Conservation (phyloP, 2,329 filamentous ascomycete genomes). For the Colletotrichum tropicicola region DNA sequence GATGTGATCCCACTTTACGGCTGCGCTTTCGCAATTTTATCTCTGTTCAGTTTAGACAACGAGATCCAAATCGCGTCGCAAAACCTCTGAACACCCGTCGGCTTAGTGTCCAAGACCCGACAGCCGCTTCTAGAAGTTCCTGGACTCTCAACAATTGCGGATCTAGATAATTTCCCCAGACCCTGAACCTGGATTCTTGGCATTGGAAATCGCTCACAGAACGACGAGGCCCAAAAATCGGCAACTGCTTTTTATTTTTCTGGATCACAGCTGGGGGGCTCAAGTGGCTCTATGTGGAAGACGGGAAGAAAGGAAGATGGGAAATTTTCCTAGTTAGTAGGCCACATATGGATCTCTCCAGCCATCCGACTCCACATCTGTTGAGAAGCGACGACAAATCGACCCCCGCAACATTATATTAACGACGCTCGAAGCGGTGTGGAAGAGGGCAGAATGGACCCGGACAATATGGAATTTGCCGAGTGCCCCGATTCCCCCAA, state of each 20-base stretch:
- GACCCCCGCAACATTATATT: conserved; percentile 4
- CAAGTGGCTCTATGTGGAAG: no score
- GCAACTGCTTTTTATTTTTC: no score
- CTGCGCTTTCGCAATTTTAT: not conserved
- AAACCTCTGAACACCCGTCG: no score
- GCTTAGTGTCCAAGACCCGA: not conserved
- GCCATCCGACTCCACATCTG: not conserved
- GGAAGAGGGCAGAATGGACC: not conserved
- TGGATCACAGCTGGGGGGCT: no score
- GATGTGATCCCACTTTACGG: not conserved
- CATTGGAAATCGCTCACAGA: not conserved
- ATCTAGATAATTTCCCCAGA: not conserved
- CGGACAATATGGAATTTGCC: not conserved
- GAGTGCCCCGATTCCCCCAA: not conserved
- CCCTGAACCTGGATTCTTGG: not conserved
- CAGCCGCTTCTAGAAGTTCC: not conserved
- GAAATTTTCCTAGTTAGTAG: not conserved
- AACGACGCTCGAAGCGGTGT: conserved; percentile 1
- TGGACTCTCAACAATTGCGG: conserved; percentile 17
- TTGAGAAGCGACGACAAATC: conserved; percentile 9
- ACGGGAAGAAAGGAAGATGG: no score
- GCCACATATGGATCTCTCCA: not conserved
- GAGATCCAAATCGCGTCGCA: no score
- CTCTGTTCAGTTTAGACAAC: not conserved
- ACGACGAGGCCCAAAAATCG: not conserved